Conservation (phyloP, 2,329 filamentous ascomycete species). For the Calycina marina region DNA sequence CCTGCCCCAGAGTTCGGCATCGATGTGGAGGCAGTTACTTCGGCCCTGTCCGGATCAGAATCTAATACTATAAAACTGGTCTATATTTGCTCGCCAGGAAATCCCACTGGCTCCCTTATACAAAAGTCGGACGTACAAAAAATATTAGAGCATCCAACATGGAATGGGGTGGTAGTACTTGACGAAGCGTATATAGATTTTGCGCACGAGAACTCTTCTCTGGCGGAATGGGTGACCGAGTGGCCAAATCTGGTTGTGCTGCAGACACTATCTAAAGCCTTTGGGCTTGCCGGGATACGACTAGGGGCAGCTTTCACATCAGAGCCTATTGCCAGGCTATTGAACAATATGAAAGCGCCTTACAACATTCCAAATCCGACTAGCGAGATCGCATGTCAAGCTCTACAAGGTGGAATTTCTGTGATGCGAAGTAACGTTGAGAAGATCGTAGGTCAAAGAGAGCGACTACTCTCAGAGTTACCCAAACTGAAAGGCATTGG, state of each 20-base stretch:
- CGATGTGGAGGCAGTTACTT: slow-evolving; percentile 53
- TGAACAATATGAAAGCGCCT: slow-evolving; percentile 90
- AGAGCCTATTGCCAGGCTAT: slow-evolving; percentile 56
- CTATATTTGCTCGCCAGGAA: slow-evolving; percentile 90
- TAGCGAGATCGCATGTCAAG: slow-evolving; percentile 62
- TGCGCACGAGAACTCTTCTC: slow-evolving; percentile 58
- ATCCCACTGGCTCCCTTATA: slow-evolving; percentile 75
- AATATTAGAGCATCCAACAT: slow-evolving; percentile 72
- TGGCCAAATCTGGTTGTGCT: slow-evolving; percentile 95
- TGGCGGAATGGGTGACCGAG: slow-evolving; percentile 83
- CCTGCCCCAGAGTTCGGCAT: slow-evolving; percentile 59
- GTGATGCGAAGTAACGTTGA: slow-evolving; percentile 58
- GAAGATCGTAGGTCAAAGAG: slow-evolving; percentile 61
- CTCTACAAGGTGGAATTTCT: slow-evolving; percentile 52
- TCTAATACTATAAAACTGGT: slow-evolving; percentile 65
- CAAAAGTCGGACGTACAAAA: slow-evolving; percentile 57
- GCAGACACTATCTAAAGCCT: slow-evolving; percentile 97
- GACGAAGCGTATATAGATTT: slow-evolving; percentile 98
- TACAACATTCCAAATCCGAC: slow-evolving; percentile 92
- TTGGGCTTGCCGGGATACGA: slow-evolving; percentile 86
- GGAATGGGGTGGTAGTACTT: slow-evolving; percentile 87
- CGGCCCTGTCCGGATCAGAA: slow-evolving; percentile 40
- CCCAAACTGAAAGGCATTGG: slow-evolving; percentile 67
- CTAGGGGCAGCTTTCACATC: slow-evolving; percentile 75
- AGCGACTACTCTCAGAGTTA: slow-evolving; percentile 60